A percentile compares a stretch with the other conserved stretches of the same genome.
phyloP scores from a whole-genome alignment of 73 alveolate genomes.

The Paramecium biaurelia region DNA sequence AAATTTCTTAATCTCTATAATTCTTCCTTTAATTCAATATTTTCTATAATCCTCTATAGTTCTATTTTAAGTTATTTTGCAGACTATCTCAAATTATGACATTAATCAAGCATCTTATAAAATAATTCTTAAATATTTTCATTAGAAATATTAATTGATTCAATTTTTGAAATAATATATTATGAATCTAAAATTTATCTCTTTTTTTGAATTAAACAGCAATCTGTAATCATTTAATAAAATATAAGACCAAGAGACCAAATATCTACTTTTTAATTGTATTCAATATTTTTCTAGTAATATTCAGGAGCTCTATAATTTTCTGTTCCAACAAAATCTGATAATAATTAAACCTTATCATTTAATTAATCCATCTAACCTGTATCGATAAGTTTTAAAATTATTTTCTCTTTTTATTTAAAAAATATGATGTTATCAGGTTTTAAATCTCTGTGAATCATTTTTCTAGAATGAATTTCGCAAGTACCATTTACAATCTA shows the following conservation, averaged over 20 bases:
- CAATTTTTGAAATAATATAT: neutral
- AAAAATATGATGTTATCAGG: neutral
- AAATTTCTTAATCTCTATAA: neutral
- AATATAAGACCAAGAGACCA: neutral
- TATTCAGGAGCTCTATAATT: neutral
- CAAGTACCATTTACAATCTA: neutral
- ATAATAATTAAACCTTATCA: neutral
- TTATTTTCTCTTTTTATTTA: neutral
- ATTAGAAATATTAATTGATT: neutral
- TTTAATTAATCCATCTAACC: neutral
- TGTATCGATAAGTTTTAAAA: neutral
- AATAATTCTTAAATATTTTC: neutral
- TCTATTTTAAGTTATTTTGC: neutral
- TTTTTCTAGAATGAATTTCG: neutral
- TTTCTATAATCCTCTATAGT: neutral
- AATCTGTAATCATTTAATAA: neutral
- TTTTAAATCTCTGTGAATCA: neutral
- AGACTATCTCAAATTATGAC: neutral
- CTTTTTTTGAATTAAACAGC: neutral
- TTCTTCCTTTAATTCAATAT: neutral
- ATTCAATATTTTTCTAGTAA: neutral
- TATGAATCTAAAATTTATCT: neutral
- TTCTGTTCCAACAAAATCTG: neutral
- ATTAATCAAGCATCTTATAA: neutral
- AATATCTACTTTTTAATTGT: neutral